Percentiles rank a stretch among this genome's conserved stretches.
Conservation (phyloP, 2,329 filamentous ascomycete genomes). For the Furcasterigmium furcatum region DNA sequence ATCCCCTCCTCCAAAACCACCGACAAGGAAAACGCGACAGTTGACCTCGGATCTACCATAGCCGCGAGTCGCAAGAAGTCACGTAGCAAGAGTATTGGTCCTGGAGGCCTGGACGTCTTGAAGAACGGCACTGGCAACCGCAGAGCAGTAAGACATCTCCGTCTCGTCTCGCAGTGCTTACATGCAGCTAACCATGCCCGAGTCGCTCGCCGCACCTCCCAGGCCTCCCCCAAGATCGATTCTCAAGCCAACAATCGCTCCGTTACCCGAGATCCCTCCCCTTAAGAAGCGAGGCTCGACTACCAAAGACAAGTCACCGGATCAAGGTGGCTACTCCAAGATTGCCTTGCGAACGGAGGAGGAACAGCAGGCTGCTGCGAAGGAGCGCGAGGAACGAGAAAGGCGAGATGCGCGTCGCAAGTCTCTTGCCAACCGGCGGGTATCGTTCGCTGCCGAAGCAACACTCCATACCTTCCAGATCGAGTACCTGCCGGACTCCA, state of each 20-base stretch:
- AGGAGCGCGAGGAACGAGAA: constrained; percentile 68
- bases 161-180: background rate
- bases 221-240: constrained; percentile 63
- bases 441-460: constrained; percentile 95
- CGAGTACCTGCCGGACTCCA: constrained; percentile 84
- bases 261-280: constrained; percentile 63
- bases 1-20: constrained; percentile 13
- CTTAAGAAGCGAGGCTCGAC: constrained; percentile 39
- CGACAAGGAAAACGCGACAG: constrained; percentile 78
- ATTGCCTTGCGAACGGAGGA: constrained; percentile 67
- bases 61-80: constrained; percentile 63
- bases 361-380: constrained; percentile 65
- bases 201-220: constrained; percentile 54
- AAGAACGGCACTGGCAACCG: constrained; percentile 74
- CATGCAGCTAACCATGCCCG: constrained; percentile 15
- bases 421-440: constrained; percentile 86
- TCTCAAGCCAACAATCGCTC: constrained; percentile 74
- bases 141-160: constrained; percentile 60
- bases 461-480: constrained; percentile 97
- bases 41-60: constrained; percentile 56
- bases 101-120: constrained; percentile 81
- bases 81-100: constrained; percentile 93
- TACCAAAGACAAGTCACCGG: background rate
- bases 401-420: constrained; percentile 87
- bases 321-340: constrained; percentile 37